These are phyloP conservation scores for Trametes polyzona DNA, from an alignment of 1,284 basidiomycete species.

Conservation along the genomic window DNA sequence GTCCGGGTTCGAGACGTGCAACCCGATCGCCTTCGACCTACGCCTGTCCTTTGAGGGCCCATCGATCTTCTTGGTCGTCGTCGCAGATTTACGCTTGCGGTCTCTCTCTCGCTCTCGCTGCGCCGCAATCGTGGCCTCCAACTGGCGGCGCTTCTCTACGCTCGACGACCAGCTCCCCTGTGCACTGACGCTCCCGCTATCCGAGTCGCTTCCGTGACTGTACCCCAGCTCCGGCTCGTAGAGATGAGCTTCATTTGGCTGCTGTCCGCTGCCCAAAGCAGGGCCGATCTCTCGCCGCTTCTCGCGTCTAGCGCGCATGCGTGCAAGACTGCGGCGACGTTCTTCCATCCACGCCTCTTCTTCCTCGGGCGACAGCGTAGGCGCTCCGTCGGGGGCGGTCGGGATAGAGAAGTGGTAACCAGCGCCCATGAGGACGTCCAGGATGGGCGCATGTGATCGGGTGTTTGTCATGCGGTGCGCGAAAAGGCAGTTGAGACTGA, in stretches of 20 bases:
- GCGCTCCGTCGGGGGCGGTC: conserved; percentile 6
- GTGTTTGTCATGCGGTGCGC: conserved; percentile 77
- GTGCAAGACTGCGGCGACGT: conserved; percentile 28
- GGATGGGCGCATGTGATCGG: conserved; percentile 71
- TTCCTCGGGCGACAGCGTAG: conserved; percentile 21
- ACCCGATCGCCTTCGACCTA: background rate
- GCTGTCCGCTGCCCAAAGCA: background rate
- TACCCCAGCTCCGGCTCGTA: conserved; percentile 27
- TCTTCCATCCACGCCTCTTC: conserved; percentile 35
- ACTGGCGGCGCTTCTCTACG: conserved; percentile 21
- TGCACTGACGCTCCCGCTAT: conserved; percentile 25
- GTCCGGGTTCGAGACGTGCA: conserved; percentile 23
- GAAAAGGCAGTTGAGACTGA: conserved; percentile 59
- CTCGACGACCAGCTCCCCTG: conserved; percentile 27
- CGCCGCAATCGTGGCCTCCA: background rate
- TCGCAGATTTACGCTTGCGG: background rate
- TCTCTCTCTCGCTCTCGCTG: conserved; percentile 11
- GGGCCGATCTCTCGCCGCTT: conserved; percentile 23
- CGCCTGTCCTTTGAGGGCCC: conserved; percentile 3
- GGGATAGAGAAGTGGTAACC: conserved; percentile 41
- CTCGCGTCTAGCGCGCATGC: conserved; percentile 31
- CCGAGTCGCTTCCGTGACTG: conserved; percentile 22
- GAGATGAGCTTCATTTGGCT: conserved; percentile 8
- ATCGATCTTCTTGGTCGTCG: background rate
- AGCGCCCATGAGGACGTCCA: conserved; percentile 65